phyloP scores from a whole-genome alignment of 768 basidiomycete genomes.

The Crassisporium funariophilum region DNA sequence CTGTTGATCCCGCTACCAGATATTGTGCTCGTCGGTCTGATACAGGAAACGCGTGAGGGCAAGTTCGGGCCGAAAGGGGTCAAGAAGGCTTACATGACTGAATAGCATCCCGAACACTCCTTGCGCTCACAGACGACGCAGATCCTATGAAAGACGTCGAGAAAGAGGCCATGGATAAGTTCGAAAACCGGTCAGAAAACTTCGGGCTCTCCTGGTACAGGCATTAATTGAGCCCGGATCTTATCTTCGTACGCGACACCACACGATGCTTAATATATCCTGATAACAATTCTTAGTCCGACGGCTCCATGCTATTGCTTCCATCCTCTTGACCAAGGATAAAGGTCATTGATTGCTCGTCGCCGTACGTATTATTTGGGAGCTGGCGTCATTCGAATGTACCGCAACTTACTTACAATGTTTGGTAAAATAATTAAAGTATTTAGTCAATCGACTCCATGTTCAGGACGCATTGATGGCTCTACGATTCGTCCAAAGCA shows the following conservation, averaged over 20 bases:
- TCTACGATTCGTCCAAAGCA: conserved; percentile 85
- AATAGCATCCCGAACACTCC: conserved; percentile 57
- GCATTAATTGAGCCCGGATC: neutral
- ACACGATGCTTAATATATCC: too few species aligned
- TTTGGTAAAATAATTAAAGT: neutral
- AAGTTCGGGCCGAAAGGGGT: neutral
- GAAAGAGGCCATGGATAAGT: conserved; percentile 47
- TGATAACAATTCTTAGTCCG: too few species aligned
- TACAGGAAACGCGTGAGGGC: conserved; percentile 7
- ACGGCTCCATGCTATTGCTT: too few species aligned
- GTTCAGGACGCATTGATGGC: conserved; percentile 50
- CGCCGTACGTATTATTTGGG: neutral
- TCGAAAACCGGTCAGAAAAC: neutral
- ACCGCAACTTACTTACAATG: neutral
- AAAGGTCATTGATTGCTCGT: too few species aligned
- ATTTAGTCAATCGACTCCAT: neutral
- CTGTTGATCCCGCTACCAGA: conserved; percentile 59
- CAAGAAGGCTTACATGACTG: conserved; percentile 52
- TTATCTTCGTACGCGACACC: neutral
- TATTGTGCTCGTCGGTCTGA: conserved; percentile 72
- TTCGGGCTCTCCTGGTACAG: neutral
- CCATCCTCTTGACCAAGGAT: too few species aligned
- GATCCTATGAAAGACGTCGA: conserved; percentile 50
- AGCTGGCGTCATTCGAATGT: too few species aligned
- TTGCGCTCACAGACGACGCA: conserved; percentile 46